Conservation (phyloP, 257 asterid species). For the Solanum peruvianum region DNA sequence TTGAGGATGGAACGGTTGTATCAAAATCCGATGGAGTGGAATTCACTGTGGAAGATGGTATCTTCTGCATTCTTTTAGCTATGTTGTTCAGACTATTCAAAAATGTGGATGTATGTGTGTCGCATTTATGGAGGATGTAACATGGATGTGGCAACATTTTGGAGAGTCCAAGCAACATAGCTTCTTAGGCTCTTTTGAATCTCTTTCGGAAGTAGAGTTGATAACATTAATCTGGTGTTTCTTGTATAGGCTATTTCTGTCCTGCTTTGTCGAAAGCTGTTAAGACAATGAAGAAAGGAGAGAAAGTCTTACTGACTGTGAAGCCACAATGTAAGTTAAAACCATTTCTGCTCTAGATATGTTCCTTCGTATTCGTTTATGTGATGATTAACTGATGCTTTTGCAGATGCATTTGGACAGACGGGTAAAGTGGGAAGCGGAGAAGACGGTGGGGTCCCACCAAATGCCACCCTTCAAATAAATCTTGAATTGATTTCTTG, state of each 20-base stretch:
- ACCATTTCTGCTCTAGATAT: background rate
- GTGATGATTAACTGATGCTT: background rate
- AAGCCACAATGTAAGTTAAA: slow-evolving; percentile 29
- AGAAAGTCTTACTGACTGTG: slow-evolving; percentile 21
- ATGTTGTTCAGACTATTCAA: background rate
- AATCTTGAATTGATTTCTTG: slow-evolving; percentile 38
- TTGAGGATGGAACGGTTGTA: slow-evolving; percentile 40
- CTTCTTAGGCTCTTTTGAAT: background rate
- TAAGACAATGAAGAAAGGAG: slow-evolving; percentile 57
- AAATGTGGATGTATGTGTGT: background rate
- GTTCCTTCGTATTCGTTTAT: background rate
- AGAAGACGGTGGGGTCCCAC: slow-evolving; percentile 21
- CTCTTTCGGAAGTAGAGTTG: background rate
- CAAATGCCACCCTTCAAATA: slow-evolving; percentile 32
- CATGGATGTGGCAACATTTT: background rate
- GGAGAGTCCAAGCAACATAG: background rate
- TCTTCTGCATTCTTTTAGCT: background rate
- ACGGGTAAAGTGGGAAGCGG: slow-evolving; percentile 14
- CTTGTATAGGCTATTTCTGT: slow-evolving; percentile 34
- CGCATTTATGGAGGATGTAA: background rate
- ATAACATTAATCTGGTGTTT: background rate
- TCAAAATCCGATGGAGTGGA: slow-evolving; percentile 34
- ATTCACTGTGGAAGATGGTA: slow-evolving; percentile 42
- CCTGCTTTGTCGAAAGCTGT: slow-evolving; percentile 39
- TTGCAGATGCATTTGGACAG: slow-evolving; percentile 48